These are phyloP conservation scores for Flaveria sonorensis DNA, from an alignment of 129 eudicot genomes.

Conservation along the genomic window DNA sequence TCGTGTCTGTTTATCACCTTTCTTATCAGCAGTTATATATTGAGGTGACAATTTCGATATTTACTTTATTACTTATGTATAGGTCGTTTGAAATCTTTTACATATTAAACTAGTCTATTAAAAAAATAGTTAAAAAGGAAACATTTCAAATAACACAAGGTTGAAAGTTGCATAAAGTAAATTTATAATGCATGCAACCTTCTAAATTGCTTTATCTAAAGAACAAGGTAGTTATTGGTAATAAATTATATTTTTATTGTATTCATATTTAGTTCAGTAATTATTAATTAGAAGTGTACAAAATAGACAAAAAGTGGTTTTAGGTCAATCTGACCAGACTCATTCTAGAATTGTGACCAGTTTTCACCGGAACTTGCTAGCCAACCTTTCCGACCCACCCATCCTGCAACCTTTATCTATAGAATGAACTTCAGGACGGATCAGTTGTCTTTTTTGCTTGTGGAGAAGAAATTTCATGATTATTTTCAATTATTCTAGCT, in stretches of 20 bases:
- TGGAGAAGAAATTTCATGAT: constrained; percentile 1
- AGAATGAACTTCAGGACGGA: constrained; percentile 9
- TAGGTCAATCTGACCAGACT: background rate
- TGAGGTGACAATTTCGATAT: background rate
- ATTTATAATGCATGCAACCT: background rate
- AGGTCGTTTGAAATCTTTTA: background rate
- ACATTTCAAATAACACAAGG: background rate
- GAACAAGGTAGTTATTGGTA: background rate
- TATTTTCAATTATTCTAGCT: background rate
- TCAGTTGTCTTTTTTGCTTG: constrained; percentile 8
- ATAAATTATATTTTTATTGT: background rate
- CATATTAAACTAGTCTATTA: background rate
- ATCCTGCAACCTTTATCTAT: background rate
- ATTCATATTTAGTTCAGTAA: background rate
- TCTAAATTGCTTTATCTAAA: background rate
- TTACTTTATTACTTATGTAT: background rate
- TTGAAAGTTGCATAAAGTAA: background rate
- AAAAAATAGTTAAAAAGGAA: background rate
- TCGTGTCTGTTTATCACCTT: constrained; percentile 15
- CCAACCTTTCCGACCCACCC: background rate
- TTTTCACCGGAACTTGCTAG: constrained; percentile 6
- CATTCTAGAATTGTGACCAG: background rate
- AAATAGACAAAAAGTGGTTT: constrained; percentile 6
- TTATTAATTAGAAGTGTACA: background rate
- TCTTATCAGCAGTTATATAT: constrained; percentile 12